Percentiles rank a stretch among this genome's conserved stretches.
phyloP scores from a whole-genome alignment of 768 basidiomycete genomes.

The Leucocoprinus leucothites region DNA sequence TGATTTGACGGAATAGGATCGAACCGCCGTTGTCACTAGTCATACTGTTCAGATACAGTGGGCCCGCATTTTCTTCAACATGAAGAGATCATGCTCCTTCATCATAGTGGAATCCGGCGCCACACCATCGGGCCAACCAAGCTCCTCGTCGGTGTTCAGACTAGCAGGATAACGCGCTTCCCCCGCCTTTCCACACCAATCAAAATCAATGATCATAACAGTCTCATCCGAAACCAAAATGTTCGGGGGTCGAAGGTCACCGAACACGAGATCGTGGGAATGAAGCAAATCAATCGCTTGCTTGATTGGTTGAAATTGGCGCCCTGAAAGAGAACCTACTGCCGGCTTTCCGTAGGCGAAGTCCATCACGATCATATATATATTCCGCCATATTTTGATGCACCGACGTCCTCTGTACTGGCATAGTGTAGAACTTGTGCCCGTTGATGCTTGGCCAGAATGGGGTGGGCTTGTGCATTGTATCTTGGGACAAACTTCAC shows the following conservation, averaged over 20 bases:
- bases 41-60: too few species aligned
- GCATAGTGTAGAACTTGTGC: background rate
- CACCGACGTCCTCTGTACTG: too few species aligned
- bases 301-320: too few species aligned
- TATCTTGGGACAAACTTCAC: slow-evolving; percentile 10
- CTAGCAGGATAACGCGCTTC: slow-evolving; percentile 1
- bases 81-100: too few species aligned
- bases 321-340: too few species aligned
- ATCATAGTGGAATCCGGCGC: too few species aligned
- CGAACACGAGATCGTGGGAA: slow-evolving; percentile 6
- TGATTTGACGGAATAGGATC: too few species aligned
- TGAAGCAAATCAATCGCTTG: background rate
- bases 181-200: slow-evolving; percentile 7
- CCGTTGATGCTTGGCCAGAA: background rate
- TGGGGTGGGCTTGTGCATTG: background rate
- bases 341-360: too few species aligned
- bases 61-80: too few species aligned
- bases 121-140: background rate
- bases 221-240: slow-evolving; percentile 1
- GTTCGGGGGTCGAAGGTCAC: slow-evolving; percentile 11
- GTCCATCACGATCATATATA: too few species aligned
- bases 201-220: slow-evolving; percentile 13
- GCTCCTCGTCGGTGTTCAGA: background rate
- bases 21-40: too few species aligned
- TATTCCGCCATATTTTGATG: too few species aligned